phyloP scores from a whole-genome alignment of 1,139 yeast genomes.

The Yamadazyma oceani region DNA sequence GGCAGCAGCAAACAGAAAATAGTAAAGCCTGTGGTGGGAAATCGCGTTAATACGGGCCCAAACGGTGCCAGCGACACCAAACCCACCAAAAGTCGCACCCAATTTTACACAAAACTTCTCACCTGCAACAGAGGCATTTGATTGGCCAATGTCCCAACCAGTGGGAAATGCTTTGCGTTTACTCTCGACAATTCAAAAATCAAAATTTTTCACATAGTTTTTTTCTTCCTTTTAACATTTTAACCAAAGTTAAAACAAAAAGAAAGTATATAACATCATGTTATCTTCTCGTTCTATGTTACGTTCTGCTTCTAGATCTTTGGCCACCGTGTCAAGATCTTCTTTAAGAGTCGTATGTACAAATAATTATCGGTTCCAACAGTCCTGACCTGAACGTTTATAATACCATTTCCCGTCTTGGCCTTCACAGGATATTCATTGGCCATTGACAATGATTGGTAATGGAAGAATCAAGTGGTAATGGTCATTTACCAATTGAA shows the following conservation, averaged over 20 bases:
- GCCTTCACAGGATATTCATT: no score
- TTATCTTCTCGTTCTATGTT: conserved; percentile 75
- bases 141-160: conserved; percentile 1
- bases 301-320: conserved; percentile 80
- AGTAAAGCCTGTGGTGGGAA: no score
- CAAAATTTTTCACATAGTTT: conserved; percentile 17
- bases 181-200: conserved; percentile 20
- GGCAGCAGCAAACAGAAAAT: no score
- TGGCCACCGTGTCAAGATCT: conserved; percentile 62
- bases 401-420: no score
- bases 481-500: no score
- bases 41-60: no score
- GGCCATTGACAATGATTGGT: no score
- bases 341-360: conserved; percentile 66
- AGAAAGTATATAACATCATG: conserved; percentile 36
- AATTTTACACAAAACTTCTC: conserved; percentile 1
- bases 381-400: no score
- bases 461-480: no score
- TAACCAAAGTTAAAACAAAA: not conserved
- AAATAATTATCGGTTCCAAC: not conserved
- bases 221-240: conserved; percentile 6
- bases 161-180: conserved; percentile 6
- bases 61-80: no score
- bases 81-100: no score
- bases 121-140: not conserved